Percentiles rank a stretch among this genome's conserved stretches.
Evolutionary conservation across 306 rosid species (phyloP).

Genomic region (Ceratonia siliqua): DNA sequence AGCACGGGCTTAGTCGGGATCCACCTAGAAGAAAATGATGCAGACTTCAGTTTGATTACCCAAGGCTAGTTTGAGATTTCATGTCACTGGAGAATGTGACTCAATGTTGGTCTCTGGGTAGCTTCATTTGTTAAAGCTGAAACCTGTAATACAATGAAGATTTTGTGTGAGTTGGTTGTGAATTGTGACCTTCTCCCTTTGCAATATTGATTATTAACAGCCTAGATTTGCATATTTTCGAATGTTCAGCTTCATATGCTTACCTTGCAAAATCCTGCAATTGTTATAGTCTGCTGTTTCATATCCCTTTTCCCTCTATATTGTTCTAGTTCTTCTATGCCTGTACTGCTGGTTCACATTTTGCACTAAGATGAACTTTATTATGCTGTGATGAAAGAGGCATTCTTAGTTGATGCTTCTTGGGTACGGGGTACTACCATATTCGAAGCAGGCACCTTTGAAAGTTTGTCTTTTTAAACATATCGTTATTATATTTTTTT

Average conservation of each 20-base stretch:
- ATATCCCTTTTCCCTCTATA: too few species aligned
- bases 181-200: neutral
- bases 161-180: constrained; percentile 27
- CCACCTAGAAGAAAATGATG: constrained; percentile 70
- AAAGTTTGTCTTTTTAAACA: too few species aligned
- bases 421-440: too few species aligned
- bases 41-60: constrained; percentile 14
- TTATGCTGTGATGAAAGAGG: too few species aligned
- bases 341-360: too few species aligned
- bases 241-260: neutral
- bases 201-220: neutral
- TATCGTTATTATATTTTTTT: too few species aligned
- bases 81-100: neutral
- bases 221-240: neutral
- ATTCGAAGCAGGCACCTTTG: too few species aligned
- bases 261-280: neutral
- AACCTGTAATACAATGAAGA: constrained; percentile 2
- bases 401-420: too few species aligned
- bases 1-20: constrained; percentile 73
- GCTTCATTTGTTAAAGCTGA: constrained; percentile 35
- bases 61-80: constrained; percentile 30
- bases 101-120: neutral
- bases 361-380: too few species aligned
- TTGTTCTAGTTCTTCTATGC: too few species aligned
- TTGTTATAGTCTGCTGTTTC: too few species aligned